Percentiles rank a stretch among this genome's conserved stretches.
Conservation (phyloP, 495 filamentous ascomycete genomes). For the Hypoxylon subgilvum region DNA sequence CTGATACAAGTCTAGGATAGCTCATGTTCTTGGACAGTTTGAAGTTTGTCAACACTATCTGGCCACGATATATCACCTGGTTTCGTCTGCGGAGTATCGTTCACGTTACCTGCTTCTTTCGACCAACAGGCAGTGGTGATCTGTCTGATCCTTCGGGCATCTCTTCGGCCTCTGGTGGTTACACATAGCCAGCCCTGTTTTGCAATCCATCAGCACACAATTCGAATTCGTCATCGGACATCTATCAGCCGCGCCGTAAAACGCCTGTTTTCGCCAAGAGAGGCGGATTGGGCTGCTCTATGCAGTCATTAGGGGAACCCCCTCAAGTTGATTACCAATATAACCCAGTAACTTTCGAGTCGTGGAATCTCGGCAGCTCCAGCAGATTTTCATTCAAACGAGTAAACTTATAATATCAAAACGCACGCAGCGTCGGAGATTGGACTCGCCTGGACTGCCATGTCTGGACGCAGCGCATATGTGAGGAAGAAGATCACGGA, state of each 20-base stretch:
- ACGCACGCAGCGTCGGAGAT: neutral
- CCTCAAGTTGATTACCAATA: no score
- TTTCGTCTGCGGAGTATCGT: slow-evolving; percentile 10
- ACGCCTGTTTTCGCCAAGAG: neutral
- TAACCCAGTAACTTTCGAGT: no score
- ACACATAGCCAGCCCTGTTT: slow-evolving; percentile 5
- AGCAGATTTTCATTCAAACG: neutral
- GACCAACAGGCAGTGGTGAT: slow-evolving; percentile 2
- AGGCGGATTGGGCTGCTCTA: neutral
- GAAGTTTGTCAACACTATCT: slow-evolving; percentile 1
- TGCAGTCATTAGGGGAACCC: no score
- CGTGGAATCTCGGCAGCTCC: no score
- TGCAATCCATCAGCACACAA: neutral
- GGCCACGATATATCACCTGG: slow-evolving; percentile 17
- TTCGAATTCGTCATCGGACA: neutral
- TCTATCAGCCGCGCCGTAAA: neutral
- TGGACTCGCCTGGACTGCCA: slow-evolving; percentile 27
- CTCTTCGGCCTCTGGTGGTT: slow-evolving; percentile 2
- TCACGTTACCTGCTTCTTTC: slow-evolving; percentile 22
- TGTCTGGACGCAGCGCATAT: slow-evolving; percentile 63
- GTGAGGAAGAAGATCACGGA: slow-evolving; percentile 61
- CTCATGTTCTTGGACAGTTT: slow-evolving; percentile 4
- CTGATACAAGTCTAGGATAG: slow-evolving; percentile 23
- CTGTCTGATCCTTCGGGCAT: neutral
- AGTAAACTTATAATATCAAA: neutral